Percentiles rank a stretch among this genome's conserved stretches.
phyloP scores from a whole-genome alignment of 331 rosid species.

The Erythrophleum ivorense region DNA sequence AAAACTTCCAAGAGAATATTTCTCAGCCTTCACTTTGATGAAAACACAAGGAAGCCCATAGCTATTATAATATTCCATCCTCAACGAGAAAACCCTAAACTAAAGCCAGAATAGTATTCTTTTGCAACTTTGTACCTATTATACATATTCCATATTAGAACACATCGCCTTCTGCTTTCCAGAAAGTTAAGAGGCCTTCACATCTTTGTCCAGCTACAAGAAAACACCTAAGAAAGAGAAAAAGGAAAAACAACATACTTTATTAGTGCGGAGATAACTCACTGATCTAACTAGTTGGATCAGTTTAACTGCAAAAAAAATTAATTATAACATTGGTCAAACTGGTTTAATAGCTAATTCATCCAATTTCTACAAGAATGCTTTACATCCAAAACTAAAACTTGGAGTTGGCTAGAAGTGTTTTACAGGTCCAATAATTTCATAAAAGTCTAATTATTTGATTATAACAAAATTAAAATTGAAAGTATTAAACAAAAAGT shows the following conservation, averaged over 20 bases:
- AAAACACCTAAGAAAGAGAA: not conserved
- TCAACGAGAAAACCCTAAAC: too few relatives aligned
- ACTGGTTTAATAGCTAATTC: not conserved
- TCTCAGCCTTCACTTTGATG: not conserved
- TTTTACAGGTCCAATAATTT: too few relatives aligned
- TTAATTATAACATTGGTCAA: not conserved
- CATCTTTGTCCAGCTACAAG: not conserved
- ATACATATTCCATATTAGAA: not conserved
- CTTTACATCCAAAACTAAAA: too few relatives aligned
- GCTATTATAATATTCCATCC: not conserved
- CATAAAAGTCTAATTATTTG: too few relatives aligned
- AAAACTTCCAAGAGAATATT: not conserved
- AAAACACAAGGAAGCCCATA: not conserved
- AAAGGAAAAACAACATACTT: not conserved
- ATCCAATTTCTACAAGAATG: too few relatives aligned
- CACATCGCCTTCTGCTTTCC: not conserved
- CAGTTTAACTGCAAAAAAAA: not conserved
- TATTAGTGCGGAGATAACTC: not conserved
- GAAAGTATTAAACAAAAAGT: too few relatives aligned
- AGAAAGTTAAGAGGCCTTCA: not conserved
- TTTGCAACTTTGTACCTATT: not conserved
- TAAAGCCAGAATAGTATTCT: not conserved
- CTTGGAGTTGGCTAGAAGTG: too few relatives aligned
- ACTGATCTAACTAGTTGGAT: not conserved
- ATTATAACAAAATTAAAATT: too few relatives aligned